Percentiles rank a stretch among this genome's conserved stretches.
Evolutionary conservation across 441 rosid species (phyloP).

Genomic region (Viola pubescens): DNA sequence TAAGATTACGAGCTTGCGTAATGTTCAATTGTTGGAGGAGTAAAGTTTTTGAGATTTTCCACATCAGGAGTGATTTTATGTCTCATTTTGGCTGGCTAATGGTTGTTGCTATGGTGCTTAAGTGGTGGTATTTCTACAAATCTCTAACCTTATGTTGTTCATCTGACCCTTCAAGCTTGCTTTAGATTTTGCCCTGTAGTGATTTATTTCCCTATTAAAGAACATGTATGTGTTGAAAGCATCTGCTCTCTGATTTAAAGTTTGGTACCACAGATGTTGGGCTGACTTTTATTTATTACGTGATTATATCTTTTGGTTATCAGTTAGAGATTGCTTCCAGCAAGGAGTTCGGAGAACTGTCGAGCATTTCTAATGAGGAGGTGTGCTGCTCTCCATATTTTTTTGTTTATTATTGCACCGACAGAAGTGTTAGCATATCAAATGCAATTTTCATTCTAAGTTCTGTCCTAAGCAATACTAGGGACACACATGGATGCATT

Average conservation of each 20-base stretch:
- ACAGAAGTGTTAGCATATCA: background rate
- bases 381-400: constrained; percentile 28
- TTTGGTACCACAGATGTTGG: background rate
- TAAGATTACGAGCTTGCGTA: too few species aligned
- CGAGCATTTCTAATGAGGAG: constrained; percentile 44
- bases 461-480: background rate
- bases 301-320: constrained; percentile 18
- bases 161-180: background rate
- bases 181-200: background rate
- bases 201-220: background rate
- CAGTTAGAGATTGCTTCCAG: constrained; percentile 79
- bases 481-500: background rate
- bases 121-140: too few species aligned
- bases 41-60: too few species aligned
- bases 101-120: too few species aligned
- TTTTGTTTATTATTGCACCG: background rate
- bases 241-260: background rate
- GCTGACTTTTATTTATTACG: too few species aligned
- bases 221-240: background rate
- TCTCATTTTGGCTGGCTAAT: too few species aligned
- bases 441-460: background rate
- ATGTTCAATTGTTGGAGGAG: too few species aligned
- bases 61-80: too few species aligned
- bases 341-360: constrained; percentile 47
- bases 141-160: background rate